Conservation (phyloP, 176 grass and related monocot species). For the Oryza glumipatula region DNA sequence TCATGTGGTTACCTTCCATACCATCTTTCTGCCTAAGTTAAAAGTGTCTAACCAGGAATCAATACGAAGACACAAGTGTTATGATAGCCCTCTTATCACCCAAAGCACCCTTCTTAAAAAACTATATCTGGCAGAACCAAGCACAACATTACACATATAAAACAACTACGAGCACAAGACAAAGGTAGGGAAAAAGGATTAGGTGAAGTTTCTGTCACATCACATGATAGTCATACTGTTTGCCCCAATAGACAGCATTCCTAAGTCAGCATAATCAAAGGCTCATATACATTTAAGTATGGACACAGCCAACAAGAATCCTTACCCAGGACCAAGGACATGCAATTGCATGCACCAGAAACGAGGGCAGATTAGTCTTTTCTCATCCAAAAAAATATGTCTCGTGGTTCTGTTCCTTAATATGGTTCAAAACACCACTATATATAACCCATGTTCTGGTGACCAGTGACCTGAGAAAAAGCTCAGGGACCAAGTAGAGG, state of each 20-base stretch:
- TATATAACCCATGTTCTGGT: slow-evolving; percentile 52
- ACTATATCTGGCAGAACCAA: slow-evolving; percentile 15
- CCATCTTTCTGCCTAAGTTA: not conserved
- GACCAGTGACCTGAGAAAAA: slow-evolving; percentile 39
- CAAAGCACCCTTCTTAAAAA: not conserved
- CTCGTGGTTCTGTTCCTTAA: not conserved
- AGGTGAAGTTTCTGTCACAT: slow-evolving; percentile 32
- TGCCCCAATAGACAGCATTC: slow-evolving; percentile 24
- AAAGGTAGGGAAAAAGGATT: slow-evolving; percentile 31
- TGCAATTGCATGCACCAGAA: not conserved
- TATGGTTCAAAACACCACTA: slow-evolving; percentile 40
- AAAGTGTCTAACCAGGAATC: not conserved
- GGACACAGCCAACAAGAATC: slow-evolving; percentile 5
- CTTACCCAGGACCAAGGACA: slow-evolving; percentile 21
- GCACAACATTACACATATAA: slow-evolving; percentile 30
- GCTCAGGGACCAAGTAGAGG: slow-evolving; percentile 8
- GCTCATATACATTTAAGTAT: not conserved
- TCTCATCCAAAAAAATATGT: not conserved
- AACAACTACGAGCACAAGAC: slow-evolving; percentile 24
- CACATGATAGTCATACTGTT: slow-evolving; percentile 15
- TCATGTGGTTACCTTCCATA: slow-evolving; percentile 15
- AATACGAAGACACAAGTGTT: not conserved
- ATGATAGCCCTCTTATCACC: not conserved
- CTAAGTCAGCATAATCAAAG: slow-evolving; percentile 29
- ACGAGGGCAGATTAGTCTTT: slow-evolving; percentile 11